Conservation (phyloP, 495 filamentous ascomycete species). For the Daldinia loculata region DNA sequence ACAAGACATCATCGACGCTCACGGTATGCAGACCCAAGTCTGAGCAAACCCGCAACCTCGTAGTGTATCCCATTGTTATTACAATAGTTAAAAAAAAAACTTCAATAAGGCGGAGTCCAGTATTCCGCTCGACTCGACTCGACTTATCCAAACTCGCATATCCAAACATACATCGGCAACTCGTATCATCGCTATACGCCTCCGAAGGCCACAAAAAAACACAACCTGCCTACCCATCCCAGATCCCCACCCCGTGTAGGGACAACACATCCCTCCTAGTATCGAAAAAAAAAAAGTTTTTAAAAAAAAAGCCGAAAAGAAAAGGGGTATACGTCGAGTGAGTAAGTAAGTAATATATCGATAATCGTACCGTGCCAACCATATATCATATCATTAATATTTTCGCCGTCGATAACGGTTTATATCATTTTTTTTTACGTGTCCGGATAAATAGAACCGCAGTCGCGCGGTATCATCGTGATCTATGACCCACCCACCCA, state of each 20-base stretch:
- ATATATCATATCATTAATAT: conserved; percentile 34
- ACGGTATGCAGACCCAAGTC: conserved; percentile 6
- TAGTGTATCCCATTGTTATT: background rate
- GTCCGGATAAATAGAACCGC: conserved; percentile 1
- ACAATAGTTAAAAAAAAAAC: background rate
- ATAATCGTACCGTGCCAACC: conserved; percentile 36
- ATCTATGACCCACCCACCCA: background rate
- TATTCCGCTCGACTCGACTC: background rate
- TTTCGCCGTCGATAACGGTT: conserved; percentile 1
- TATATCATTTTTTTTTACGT: background rate
- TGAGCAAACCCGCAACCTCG: conserved; percentile 1
- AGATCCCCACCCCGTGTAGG: conserved; percentile 2
- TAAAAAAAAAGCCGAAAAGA: conserved; percentile 1
- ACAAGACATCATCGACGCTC: conserved; percentile 1
- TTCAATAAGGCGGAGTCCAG: background rate
- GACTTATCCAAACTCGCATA: background rate
- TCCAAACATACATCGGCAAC: background rate
- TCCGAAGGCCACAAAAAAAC: background rate
- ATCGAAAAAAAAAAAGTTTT: background rate
- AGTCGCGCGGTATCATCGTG: conserved; percentile 1
- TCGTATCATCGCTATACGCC: background rate
- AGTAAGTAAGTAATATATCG: conserved; percentile 5
- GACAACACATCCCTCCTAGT: background rate
- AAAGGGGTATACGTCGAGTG: conserved; percentile 40
- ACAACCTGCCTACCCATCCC: background rate